Conservation (phyloP, 1,139 yeast genomes). For the Yamadazyma epiphylla region DNA sequence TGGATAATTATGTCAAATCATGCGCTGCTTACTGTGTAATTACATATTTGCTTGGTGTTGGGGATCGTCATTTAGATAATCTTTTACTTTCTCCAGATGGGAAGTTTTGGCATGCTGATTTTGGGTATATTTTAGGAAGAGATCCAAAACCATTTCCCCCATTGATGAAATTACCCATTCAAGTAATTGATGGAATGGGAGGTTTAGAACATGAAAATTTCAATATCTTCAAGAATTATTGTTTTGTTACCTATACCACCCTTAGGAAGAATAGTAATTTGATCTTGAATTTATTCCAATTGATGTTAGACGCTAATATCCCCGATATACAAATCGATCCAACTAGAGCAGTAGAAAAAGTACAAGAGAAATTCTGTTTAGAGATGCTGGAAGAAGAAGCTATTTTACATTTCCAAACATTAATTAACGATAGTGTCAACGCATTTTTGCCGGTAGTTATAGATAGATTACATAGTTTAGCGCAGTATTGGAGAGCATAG, state of each 20-base stretch:
- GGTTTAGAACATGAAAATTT: slow-evolving; percentile 85
- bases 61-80: slow-evolving; percentile 94
- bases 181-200: slow-evolving; percentile 97
- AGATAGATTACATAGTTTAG: slow-evolving; percentile 89
- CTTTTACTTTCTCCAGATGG: slow-evolving; percentile 70
- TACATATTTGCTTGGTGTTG: slow-evolving; percentile 91
- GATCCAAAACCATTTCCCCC: slow-evolving; percentile 99
- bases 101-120: slow-evolving; percentile 94
- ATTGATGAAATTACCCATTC: slow-evolving; percentile 94
- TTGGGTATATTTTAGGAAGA: slow-evolving; percentile 91
- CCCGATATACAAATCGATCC: slow-evolving; percentile 81
- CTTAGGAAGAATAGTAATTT: slow-evolving; percentile 84
- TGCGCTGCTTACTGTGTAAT: slow-evolving; percentile 98
- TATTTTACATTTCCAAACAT: slow-evolving; percentile 84
- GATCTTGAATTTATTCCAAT: slow-evolving; percentile 83
- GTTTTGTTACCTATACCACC: slow-evolving; percentile 92
- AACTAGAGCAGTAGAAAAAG: slow-evolving; percentile 76
- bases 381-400: slow-evolving; percentile 96
- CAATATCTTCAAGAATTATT: slow-evolving; percentile 81
- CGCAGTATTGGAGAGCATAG: slow-evolving; percentile 91
- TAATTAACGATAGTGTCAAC: slow-evolving; percentile 90
- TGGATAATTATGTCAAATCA: slow-evolving; percentile 93
- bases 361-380: slow-evolving; percentile 88
- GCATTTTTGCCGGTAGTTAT: slow-evolving; percentile 94
- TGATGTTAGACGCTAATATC: slow-evolving; percentile 91